phyloP scores from a whole-genome alignment of 108 stramenopile genomes.

The Craspedostauros australis region DNA sequence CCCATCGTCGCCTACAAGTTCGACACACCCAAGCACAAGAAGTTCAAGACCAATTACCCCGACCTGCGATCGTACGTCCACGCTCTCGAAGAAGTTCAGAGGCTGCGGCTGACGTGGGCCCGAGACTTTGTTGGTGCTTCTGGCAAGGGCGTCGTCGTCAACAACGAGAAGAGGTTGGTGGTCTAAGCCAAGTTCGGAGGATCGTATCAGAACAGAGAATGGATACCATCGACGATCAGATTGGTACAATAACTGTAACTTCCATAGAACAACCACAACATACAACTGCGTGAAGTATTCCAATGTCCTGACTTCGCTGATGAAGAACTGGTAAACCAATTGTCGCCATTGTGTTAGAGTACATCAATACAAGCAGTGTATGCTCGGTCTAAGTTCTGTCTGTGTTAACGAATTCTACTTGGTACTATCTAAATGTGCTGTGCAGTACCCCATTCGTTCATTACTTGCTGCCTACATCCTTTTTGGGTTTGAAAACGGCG shows the following conservation, averaged over 20 bases:
- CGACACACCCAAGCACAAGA: conserved; percentile 33
- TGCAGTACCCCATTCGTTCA: no score
- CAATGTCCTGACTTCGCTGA: neutral
- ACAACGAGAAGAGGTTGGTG: conserved; percentile 39
- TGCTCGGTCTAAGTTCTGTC: no score
- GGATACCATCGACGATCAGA: no score
- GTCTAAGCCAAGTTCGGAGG: conserved; percentile 17
- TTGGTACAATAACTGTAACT: no score
- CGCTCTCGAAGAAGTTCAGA: conserved; percentile 42
- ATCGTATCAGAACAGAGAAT: neutral
- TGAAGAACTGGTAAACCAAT: no score
- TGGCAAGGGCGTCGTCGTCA: conserved; percentile 52
- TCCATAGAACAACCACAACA: neutral
- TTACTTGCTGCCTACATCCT: no score
- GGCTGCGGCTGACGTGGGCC: conserved; percentile 39
- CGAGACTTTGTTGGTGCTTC: conserved; percentile 42
- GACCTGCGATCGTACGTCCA: conserved; percentile 39
- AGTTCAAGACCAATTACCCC: conserved; percentile 30
- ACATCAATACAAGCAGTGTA: no score
- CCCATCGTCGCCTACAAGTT: conserved; percentile 39
- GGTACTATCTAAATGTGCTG: no score
- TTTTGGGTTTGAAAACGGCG: conserved; percentile 29
- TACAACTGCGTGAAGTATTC: neutral
- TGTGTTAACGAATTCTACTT: no score
- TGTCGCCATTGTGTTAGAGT: no score